phyloP scores from a whole-genome alignment of 192 early-diverging fungal species.

The Coemansia sp. region DNA sequence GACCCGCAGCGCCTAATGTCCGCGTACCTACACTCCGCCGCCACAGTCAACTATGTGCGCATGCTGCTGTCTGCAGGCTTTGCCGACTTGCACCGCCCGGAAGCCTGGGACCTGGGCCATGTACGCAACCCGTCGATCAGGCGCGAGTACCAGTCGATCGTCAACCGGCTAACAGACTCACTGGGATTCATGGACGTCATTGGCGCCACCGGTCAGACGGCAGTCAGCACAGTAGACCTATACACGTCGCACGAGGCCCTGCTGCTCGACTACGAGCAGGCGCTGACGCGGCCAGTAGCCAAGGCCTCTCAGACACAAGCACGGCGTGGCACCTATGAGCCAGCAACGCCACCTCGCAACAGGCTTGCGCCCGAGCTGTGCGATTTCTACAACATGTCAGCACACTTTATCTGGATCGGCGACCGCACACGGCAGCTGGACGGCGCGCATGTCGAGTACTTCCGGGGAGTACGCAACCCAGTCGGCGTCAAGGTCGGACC shows the following conservation, averaged over 20 bases:
- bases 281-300: constrained; percentile 72
- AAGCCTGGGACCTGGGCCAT: constrained; percentile 88
- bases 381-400: constrained; percentile 89
- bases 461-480: constrained; percentile 96
- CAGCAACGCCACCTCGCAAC: constrained; percentile 45
- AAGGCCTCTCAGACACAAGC: constrained; percentile 23
- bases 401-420: constrained; percentile 99
- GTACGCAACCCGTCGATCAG: constrained; percentile 79
- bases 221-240: constrained; percentile 84
- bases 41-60: constrained; percentile 95
- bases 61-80: constrained; percentile 81
- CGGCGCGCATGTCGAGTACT: constrained; percentile 97
- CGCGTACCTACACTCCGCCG: constrained; percentile 97
- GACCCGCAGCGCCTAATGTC: constrained; percentile 92
- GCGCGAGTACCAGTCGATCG: constrained; percentile 88
- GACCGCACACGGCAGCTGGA: constrained; percentile 95
- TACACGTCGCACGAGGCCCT: constrained; percentile 97
- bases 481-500: constrained; percentile 97
- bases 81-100: constrained; percentile 91
- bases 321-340: constrained; percentile 43
- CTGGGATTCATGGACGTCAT: constrained; percentile 95
- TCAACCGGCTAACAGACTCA: constrained; percentile 84
- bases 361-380: constrained; percentile 47
- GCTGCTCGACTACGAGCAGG: constrained; percentile 90
- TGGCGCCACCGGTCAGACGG: constrained; percentile 76